These are phyloP conservation scores for Russula sp. DNA, from an alignment of 768 basidiomycete species.

Conservation along the genomic window DNA sequence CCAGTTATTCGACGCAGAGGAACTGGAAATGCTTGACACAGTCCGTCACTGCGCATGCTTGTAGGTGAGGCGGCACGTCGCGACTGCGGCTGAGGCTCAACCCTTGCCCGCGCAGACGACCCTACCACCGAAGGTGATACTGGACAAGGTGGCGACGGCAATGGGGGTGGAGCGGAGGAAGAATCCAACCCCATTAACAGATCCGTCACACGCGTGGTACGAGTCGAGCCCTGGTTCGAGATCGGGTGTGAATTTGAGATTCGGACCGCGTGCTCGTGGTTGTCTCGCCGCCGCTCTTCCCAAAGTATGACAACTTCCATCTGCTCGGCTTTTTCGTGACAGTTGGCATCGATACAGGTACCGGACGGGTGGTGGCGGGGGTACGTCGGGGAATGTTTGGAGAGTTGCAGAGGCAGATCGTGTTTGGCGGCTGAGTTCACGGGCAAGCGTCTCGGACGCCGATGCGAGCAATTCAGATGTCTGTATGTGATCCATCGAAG, in stretches of 20 bases:
- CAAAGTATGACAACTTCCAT: slow-evolving; percentile 71
- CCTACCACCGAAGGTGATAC: background rate
- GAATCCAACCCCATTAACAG: slow-evolving; percentile 70
- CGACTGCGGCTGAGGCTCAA: slow-evolving; percentile 4
- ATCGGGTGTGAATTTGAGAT: slow-evolving; percentile 13
- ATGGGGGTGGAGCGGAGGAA: slow-evolving; percentile 34
- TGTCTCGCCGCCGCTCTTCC: slow-evolving; percentile 46
- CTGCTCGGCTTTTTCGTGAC: slow-evolving; percentile 75
- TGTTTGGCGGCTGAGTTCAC: slow-evolving; percentile 71
- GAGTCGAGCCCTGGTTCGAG: slow-evolving; percentile 42
- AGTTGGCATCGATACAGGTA: slow-evolving; percentile 33
- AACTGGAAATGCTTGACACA: slow-evolving; percentile 57
- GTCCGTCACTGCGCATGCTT: slow-evolving; percentile 53
- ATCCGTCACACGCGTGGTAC: slow-evolving; percentile 74
- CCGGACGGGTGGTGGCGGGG: slow-evolving; percentile 43
- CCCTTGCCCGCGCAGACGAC: background rate
- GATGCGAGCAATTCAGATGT: slow-evolving; percentile 69
- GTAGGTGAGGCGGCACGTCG: slow-evolving; percentile 47
- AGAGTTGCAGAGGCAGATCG: slow-evolving; percentile 25
- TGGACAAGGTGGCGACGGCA: background rate
- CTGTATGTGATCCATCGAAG: slow-evolving; percentile 44
- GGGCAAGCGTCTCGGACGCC: slow-evolving; percentile 77
- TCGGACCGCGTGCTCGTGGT: slow-evolving; percentile 6
- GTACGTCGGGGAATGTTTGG: slow-evolving; percentile 29
- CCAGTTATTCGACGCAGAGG: slow-evolving; percentile 69